phyloP scores from a whole-genome alignment of 257 asterid genomes.

The Schizonepeta tenuifolia region DNA sequence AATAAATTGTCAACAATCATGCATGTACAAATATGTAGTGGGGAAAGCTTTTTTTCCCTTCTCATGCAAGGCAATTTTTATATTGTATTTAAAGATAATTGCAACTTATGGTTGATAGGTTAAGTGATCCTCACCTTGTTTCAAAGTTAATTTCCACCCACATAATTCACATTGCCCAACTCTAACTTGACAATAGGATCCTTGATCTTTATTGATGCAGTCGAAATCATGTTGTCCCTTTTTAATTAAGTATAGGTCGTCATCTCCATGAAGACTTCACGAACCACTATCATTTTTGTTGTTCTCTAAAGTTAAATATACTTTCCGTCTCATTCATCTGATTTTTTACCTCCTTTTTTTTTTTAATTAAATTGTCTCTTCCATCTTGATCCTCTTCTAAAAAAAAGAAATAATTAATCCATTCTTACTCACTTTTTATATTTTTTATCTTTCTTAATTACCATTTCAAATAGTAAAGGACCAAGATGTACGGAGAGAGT shows the following conservation, averaged over 20 bases:
- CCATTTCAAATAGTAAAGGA: no score
- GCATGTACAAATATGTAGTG: slow-evolving; percentile 26
- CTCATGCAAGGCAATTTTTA: slow-evolving; percentile 13
- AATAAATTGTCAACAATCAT: slow-evolving; percentile 26
- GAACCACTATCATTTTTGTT: background rate
- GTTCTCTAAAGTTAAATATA: no score
- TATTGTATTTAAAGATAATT: slow-evolving; percentile 8
- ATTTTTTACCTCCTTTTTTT: no score
- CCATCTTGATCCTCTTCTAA: no score
- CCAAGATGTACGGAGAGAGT: no score
- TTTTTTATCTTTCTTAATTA: no score
- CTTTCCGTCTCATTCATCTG: no score
- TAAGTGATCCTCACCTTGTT: slow-evolving; percentile 21
- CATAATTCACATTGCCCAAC: slow-evolving; percentile 22
- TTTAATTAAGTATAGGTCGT: background rate
- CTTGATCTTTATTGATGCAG: background rate
- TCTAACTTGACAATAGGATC: background rate
- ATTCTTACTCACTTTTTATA: no score
- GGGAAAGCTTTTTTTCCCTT: slow-evolving; percentile 19
- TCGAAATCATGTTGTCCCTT: background rate
- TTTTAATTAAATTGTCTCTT: no score
- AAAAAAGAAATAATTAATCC: no score
- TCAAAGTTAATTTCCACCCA: slow-evolving; percentile 7
- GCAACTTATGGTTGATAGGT: slow-evolving; percentile 10
- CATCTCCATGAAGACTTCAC: background rate